Evolutionary conservation across 345 rosid species (phyloP), one percentile per base, ranked within the genome.

Genomic region (Eucalyptus melliodora): DNA sequence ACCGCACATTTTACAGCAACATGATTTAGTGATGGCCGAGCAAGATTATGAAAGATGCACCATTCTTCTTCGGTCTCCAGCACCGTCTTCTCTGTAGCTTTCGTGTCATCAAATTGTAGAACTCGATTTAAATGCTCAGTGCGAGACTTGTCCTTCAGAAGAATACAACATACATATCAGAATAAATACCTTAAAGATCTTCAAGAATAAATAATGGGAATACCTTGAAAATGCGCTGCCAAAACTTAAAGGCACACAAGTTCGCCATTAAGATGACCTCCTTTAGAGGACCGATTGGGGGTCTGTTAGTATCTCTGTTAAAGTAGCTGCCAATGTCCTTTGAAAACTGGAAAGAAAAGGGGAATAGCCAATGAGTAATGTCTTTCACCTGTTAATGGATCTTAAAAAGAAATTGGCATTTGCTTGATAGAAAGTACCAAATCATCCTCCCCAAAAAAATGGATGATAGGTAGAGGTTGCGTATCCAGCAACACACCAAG

Each of bases 221-320:
- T 89, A 96, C 99, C 97, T 96, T 96, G 90, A 96, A 95, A 89
- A 93, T 93, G 80, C 92, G 95, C 86, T 96, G 97, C 99, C 99
- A 97, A 92, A 97, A 97, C 93, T 96, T 95, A 92, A 92, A 96
- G 53, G 99, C 97, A 88, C 96, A 91, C 44, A 96, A 92, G 90
- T 97, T 97, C 82, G 93, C 99, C 91, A 97, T 90, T 34, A 96
- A 91, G 62, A 90, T 34, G 90, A 90, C 88, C 93, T 96, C 99
- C 92, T 92, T 94, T 86, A 60, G 69, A 60, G 92, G 94, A 87
- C 97, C 96, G 89, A 93, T 90, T 90, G 92, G 89, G 72, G 92
- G 89, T 87, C 88, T 92, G 90, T 92, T 85, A 83, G 89, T 89
- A 89, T 92, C 93, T 87, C 95, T 96, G 80, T 90, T 91, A 88